These are phyloP conservation scores for Trifolium repens DNA, from an alignment of 306 rosid species.

Conservation along the genomic window DNA sequence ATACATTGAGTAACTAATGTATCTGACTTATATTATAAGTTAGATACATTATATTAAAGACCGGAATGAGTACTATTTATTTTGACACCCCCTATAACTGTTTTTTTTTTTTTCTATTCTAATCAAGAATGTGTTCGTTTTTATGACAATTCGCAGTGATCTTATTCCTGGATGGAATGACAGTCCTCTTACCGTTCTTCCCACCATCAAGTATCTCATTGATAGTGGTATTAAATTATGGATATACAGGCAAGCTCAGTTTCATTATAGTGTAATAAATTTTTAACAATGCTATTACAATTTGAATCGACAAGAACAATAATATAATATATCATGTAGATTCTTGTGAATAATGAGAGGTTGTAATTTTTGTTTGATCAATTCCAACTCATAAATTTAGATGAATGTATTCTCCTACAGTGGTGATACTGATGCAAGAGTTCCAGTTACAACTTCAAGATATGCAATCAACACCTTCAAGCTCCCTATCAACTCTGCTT, in stretches of 20 bases:
- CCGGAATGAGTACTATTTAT: neutral
- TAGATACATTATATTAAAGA: no score
- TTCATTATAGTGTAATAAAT: neutral
- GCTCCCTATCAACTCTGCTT: conserved; percentile 42
- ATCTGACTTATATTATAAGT: no score
- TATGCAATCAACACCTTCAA: conserved; percentile 52
- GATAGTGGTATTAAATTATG: conserved; percentile 37
- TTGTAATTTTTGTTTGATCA: neutral
- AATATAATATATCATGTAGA: neutral
- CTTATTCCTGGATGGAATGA: conserved; percentile 36
- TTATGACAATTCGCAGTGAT: conserved; percentile 28
- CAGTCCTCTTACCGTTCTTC: conserved; percentile 40
- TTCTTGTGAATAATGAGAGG: neutral
- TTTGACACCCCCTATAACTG: neutral
- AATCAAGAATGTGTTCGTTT: neutral
- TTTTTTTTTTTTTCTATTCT: neutral
- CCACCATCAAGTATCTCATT: conserved; percentile 36
- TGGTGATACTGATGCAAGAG: conserved; percentile 58
- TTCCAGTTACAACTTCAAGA: conserved; percentile 60
- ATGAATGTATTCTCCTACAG: conserved; percentile 29
- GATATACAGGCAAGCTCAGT: conserved; percentile 46
- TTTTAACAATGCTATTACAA: neutral
- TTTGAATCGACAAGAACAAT: conserved; percentile 15
- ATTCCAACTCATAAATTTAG: neutral
- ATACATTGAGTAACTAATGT: no score